Base-by-base conservation (phyloP, 129 eudicot species). In the Heracleum sosnowskyi region DNA sequence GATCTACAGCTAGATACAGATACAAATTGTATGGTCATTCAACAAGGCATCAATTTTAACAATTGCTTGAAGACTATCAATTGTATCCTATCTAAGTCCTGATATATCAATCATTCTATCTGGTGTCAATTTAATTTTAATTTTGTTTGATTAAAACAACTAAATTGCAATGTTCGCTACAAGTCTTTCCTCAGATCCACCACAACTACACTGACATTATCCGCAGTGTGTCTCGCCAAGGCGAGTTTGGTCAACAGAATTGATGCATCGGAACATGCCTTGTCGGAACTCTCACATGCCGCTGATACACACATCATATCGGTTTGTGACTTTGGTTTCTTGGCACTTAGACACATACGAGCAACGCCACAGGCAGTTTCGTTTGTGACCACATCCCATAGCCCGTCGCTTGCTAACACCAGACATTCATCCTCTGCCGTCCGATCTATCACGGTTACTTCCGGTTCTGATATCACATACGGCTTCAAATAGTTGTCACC, bases 331-430 rank as follows among this genome's bases (percentile, higher is more conserved):
- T 85, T 79, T 26, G 88, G 84, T 34, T 78, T 82, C 41, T 86
- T 82, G 3, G 93, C 86, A 5, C 78, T 75, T 5, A 95, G 70
- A 73, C 99, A 95, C 99, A 95, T 95, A 11, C 96, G 83, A 1
- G 97, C 99, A 33, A 95, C 99, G 29, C 92, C 84, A 37, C 91
- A 90, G 2, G 99, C 99, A 0, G 94, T 91, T 4, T 90, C 97
- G 80, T 95, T 92, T 0, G 99, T 87, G 45, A 95, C 99, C 64
- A 95, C 99, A 45, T 95, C 99, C 99, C 99, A 96, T 0, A 96
- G 83, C 0, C 99, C 99, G 70, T 96, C 99, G 40, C 93, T 96
- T 1, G 99, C 99, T 4, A 95, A 75, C 22, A 95, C 90, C 1
- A 95, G 82, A 47, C 97, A 95, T 79, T 91, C 96, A 63, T 91